Evolutionary conservation across 164 flowering plant genomes (phyloP), one percentile per base, ranked within the genome.

Genomic region (Piper longum): DNA sequence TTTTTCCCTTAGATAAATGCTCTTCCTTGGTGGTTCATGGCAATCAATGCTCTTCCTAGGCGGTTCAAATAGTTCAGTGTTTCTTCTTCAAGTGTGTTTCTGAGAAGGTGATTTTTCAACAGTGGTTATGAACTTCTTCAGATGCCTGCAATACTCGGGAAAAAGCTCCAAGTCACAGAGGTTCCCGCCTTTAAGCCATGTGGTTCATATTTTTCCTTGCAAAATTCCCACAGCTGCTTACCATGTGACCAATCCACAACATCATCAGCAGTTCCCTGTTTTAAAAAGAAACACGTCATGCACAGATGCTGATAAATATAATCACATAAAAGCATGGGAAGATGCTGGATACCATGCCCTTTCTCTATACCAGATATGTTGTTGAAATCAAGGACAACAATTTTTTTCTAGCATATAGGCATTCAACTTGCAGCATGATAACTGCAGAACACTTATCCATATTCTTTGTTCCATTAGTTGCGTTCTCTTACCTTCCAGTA

Each of bases 181-280:
- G 62, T 77, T 87, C 17, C 97, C 95, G 45, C 95, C 97, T 73
- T 84, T 82, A 59, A 89, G 72, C 97, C 97, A 89, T 44, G 62
- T 6, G 97, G 97, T 64, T 89, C 97, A 43, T 85, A 87, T 70
- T 82, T 89, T 73, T 84, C 95, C 73, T 77, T 85, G 70, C 90
- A 84, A n/a, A 87, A 70, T 56, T 84, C 92, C 87, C 95, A 85
- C 14, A 89, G 87, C 65, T 82, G 88, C 78, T 81, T 87, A 4
- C 97, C 97, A 66, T 89, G 97, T 56, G 97, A 85, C 73, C 71
- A 85, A 70, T 89, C 90, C 48, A 87, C 97, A 19, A 89, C 95
- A 64, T 89, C 97, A 69, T 89, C 97, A 48, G 85, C 67, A 14
- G 92, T 90, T 61, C 97, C 97, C 97, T 90, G 81, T 1, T 5